Percentiles rank a stretch among this genome's conserved stretches.
phyloP scores from a whole-genome alignment of 2,329 filamentous ascomycete genomes.

The Neonectria punicea region DNA sequence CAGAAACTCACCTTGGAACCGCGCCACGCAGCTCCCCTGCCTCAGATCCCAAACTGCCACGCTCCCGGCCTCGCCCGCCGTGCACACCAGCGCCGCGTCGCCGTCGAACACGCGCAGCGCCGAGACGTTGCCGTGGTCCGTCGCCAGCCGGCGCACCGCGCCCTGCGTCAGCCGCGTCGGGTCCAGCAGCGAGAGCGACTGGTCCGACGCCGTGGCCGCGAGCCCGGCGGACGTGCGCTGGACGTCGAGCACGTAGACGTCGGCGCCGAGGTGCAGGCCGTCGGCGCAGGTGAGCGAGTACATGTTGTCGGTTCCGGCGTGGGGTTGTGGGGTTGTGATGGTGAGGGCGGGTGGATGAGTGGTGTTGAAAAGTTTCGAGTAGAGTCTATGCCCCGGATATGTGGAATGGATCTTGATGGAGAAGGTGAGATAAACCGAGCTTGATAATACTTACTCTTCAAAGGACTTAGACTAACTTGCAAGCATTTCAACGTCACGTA shows the following conservation, averaged over 20 bases:
- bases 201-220: constrained; percentile 75
- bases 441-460: neutral
- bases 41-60: constrained; percentile 75
- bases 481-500: too few relatives aligned
- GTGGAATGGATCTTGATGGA: neutral
- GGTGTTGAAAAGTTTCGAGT: neutral
- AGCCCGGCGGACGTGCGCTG: constrained; percentile 62
- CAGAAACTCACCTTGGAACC: constrained; percentile 57
- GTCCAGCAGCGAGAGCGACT: constrained; percentile 74
- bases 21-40: constrained; percentile 55
- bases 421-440: neutral
- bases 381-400: neutral
- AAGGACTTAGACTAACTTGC: neutral
- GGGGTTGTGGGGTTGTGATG: neutral
- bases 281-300: constrained; percentile 49
- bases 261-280: constrained; percentile 45
- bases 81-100: constrained; percentile 67
- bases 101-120: constrained; percentile 67
- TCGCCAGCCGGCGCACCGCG: constrained; percentile 58
- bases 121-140: constrained; percentile 71
- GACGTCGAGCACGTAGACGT: constrained; percentile 69
- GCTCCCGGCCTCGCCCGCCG: constrained; percentile 76
- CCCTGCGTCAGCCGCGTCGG: constrained; percentile 64
- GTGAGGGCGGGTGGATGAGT: neutral
- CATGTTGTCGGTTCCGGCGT: constrained; percentile 36